Conservation (phyloP, 768 basidiomycete genomes). For the Calvatia gigantea region DNA sequence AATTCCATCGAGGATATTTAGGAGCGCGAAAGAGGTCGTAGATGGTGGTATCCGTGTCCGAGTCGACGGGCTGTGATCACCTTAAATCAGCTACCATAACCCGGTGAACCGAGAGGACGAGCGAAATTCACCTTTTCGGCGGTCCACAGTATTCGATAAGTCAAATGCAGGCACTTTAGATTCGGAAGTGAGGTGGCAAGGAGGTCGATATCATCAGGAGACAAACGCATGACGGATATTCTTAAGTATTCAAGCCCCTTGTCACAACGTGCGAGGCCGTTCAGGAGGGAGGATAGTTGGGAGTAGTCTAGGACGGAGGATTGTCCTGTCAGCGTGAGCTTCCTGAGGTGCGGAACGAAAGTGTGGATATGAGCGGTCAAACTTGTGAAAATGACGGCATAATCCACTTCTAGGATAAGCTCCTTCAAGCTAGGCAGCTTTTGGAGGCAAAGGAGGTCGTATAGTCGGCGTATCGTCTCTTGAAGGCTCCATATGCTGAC, state of each 20-base stretch:
- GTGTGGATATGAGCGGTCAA: conserved; percentile 5
- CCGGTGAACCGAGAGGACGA: too few relatives aligned
- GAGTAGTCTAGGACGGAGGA: conserved; percentile 1
- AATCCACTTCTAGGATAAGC: background rate
- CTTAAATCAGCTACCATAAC: background rate
- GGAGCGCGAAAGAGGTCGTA: background rate
- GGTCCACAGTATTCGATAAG: background rate
- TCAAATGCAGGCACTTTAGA: background rate
- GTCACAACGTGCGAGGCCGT: background rate
- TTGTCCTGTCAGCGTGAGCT: background rate
- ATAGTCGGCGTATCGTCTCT: background rate
- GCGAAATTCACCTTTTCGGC: background rate
- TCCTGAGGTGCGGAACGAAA: conserved; percentile 7
- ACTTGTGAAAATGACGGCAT: background rate
- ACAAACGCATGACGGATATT: background rate
- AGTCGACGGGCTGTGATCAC: background rate
- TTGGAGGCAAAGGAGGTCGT: conserved; percentile 1
- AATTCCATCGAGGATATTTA: background rate
- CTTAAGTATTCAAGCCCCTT: conserved; percentile 3
- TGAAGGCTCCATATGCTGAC: conserved; percentile 3
- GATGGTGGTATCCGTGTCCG: background rate
- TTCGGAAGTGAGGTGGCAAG: background rate
- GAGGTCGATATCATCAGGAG: background rate
- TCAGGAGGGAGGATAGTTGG: background rate
- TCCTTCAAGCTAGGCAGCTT: conserved; percentile 1